These are phyloP conservation scores for Saxophila tyrrhenica DNA, from an alignment of 495 filamentous ascomycete species.

Conservation along the genomic window DNA sequence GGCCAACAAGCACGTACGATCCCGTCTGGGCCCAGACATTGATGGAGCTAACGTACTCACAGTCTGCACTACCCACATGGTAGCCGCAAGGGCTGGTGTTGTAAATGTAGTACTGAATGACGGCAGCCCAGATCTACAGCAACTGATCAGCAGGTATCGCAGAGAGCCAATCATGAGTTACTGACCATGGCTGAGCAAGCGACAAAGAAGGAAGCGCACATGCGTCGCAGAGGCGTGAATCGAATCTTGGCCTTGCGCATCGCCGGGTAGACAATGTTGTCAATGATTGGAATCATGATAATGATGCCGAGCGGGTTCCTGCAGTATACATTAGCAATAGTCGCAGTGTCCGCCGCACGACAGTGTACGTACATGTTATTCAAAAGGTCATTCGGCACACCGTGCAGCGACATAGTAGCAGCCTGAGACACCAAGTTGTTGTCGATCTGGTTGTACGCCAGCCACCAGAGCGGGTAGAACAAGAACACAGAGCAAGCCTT, in stretches of 20 bases:
- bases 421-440: conserved; percentile 43
- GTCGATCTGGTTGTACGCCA: conserved; percentile 49
- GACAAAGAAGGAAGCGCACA: conserved; percentile 56
- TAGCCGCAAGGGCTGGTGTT: conserved; percentile 38
- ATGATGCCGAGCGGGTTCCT: conserved; percentile 55
- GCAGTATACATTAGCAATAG: too few species aligned
- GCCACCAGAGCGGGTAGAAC: conserved; percentile 37
- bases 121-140: conserved; percentile 50
- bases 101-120: conserved; percentile 65
- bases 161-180: too few species aligned
- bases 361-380: too few species aligned
- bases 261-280: conserved; percentile 54
- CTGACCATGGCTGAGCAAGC: conserved; percentile 54
- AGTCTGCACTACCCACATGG: conserved; percentile 6
- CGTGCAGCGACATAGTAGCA: conserved; percentile 12
- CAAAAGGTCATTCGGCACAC: conserved; percentile 17
- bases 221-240: conserved; percentile 64
- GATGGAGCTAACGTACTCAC: too few species aligned
- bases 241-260: conserved; percentile 51
- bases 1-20: conserved; percentile 43
- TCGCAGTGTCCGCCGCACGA: too few species aligned
- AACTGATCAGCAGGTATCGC: too few species aligned
- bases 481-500: conserved; percentile 44
- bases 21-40: conserved; percentile 31
- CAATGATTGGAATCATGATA: conserved; percentile 52